phyloP scores from a whole-genome alignment of 1,284 basidiomycete species.

The Fomitiporia mediterranea region DNA sequence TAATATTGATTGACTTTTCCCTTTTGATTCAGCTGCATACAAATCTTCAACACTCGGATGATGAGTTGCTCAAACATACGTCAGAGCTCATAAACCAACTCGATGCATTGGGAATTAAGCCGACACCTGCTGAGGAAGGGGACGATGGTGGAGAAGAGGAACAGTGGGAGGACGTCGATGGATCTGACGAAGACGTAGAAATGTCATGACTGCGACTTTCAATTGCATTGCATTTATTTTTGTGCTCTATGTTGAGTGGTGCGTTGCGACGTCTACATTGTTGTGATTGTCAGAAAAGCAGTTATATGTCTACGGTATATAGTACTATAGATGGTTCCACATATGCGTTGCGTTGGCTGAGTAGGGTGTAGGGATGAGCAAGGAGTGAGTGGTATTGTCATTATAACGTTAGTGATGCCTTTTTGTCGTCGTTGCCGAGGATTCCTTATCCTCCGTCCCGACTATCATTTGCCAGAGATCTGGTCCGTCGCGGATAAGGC shows the following conservation, averaged over 20 bases:
- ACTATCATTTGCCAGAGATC: conserved; percentile 56
- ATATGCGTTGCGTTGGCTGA: background rate
- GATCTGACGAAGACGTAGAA: conserved; percentile 56
- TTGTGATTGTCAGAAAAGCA: background rate
- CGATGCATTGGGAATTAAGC: conserved; percentile 63
- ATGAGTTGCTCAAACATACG: conserved; percentile 75
- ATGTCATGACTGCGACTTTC: too few species aligned
- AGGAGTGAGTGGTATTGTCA: background rate
- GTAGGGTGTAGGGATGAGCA: background rate
- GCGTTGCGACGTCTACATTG: background rate
- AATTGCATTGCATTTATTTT: background rate
- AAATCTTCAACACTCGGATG: conserved; percentile 71
- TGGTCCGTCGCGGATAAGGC: conserved; percentile 55
- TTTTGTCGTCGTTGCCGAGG: background rate
- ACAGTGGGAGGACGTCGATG: conserved; percentile 40
- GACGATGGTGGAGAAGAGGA: conserved; percentile 45
- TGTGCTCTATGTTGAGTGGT: background rate
- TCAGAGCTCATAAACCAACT: conserved; percentile 70
- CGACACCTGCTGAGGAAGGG: conserved; percentile 54
- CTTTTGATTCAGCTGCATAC: conserved; percentile 54
- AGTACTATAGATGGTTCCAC: background rate
- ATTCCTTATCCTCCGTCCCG: conserved; percentile 6
- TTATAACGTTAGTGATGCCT: background rate
- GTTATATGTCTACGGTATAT: background rate
- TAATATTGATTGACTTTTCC: conserved; percentile 10